Percentiles rank a stretch among this genome's conserved stretches.
Evolutionary conservation across 805 yeast genomes (phyloP).

Genomic region (Ogataea populi-albae): DNA sequence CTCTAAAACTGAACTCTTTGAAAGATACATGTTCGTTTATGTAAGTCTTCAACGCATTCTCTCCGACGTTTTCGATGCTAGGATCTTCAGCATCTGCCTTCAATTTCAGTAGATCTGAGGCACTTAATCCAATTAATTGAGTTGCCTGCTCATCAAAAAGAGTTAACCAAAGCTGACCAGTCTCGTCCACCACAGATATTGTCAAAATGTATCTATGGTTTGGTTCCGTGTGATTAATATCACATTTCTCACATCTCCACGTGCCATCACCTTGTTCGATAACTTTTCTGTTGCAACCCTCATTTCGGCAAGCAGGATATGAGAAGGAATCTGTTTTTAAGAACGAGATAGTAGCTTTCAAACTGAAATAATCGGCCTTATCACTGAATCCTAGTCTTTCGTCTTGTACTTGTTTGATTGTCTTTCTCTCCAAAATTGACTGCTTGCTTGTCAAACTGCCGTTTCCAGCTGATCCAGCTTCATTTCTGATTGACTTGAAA

Average conservation of each 20-base stretch:
- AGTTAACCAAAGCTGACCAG: conserved; percentile 85
- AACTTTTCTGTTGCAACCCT: conserved; percentile 81
- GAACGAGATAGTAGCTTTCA: conserved; percentile 72
- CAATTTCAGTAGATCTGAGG: conserved; percentile 53
- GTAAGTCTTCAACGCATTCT: conserved; percentile 31
- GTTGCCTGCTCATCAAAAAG: conserved; percentile 83
- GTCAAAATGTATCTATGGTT: conserved; percentile 76
- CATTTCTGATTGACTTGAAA: conserved; percentile 62
- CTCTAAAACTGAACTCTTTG: conserved; percentile 69
- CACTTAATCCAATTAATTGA: conserved; percentile 59
- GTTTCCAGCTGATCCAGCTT: conserved; percentile 37
- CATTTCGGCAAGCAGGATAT: conserved; percentile 84
- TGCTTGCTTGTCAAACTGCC: conserved; percentile 34
- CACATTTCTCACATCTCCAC: conserved; percentile 95
- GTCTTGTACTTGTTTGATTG: conserved; percentile 61
- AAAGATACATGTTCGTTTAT: conserved; percentile 42
- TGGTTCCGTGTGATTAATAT: conserved; percentile 64
- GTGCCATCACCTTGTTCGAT: conserved; percentile 67
- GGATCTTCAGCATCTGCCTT: conserved; percentile 39
- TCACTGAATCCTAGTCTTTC: conserved; percentile 72
- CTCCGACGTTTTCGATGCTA: conserved; percentile 42
- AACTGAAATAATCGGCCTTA: conserved; percentile 71
- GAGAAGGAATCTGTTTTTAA: conserved; percentile 74
- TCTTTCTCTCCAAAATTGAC: conserved; percentile 55
- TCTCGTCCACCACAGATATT: conserved; percentile 70